These are phyloP conservation scores for Nicotiana sylvestris DNA, from an alignment of 257 asterid species.

Conservation along the genomic window DNA sequence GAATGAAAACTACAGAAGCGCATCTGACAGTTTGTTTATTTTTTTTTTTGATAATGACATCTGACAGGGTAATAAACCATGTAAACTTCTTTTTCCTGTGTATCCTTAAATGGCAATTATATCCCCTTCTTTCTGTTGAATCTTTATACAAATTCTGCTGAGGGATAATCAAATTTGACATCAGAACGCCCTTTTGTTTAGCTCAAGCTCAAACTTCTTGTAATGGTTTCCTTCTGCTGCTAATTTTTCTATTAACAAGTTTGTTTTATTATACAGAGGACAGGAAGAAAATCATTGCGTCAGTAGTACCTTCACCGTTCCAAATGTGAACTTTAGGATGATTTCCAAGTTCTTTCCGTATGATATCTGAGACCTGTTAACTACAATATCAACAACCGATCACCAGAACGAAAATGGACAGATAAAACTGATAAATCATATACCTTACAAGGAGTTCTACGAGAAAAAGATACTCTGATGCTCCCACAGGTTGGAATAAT, in stretches of 20 bases:
- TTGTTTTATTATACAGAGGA: not conserved
- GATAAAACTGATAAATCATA: slow-evolving; percentile 24
- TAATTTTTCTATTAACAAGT: not conserved
- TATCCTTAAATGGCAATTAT: not conserved
- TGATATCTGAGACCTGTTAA: slow-evolving; percentile 59
- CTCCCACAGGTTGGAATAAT: slow-evolving; percentile 79
- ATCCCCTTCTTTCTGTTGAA: not conserved
- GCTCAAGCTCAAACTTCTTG: not conserved
- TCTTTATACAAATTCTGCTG: not conserved
- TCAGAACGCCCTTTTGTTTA: not conserved
- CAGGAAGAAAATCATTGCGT: not conserved
- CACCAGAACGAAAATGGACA: slow-evolving; percentile 12
- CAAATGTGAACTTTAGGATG: slow-evolving; percentile 71
- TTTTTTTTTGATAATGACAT: not conserved
- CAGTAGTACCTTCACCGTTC: slow-evolving; percentile 67
- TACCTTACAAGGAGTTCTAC: slow-evolving; percentile 79
- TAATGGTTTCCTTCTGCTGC: not conserved
- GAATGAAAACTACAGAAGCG: not conserved
- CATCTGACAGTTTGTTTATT: not conserved
- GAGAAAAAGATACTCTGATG: slow-evolving; percentile 77
- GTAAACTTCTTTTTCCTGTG: not conserved
- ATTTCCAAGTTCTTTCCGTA: slow-evolving; percentile 43
- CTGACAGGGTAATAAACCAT: not conserved
- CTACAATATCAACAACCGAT: slow-evolving; percentile 25
- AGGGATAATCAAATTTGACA: not conserved